Conservation (phyloP, 2,329 filamentous ascomycete genomes). For the Chrysoporthe cubensis region DNA sequence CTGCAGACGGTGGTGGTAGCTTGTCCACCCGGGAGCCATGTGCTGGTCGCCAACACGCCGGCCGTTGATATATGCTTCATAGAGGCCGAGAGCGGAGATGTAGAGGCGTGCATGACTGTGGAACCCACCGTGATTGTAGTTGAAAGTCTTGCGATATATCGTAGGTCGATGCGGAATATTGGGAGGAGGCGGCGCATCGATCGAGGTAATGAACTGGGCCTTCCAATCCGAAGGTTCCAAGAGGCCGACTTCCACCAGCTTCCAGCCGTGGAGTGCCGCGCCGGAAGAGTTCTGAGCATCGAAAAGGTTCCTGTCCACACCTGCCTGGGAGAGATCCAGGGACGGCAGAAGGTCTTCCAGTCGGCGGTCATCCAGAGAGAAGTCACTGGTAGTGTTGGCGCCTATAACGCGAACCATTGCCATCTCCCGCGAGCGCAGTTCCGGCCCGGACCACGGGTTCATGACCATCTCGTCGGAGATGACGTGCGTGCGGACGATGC, state of each 20-base stretch:
- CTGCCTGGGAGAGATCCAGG: no score
- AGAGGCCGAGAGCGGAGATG: constrained; percentile 43
- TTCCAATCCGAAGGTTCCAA: constrained; percentile 24
- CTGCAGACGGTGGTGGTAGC: constrained; percentile 46
- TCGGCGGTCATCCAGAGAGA: not conserved
- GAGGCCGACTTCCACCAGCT: constrained; percentile 22
- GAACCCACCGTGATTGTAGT: not conserved
- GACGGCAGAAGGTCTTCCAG: not conserved
- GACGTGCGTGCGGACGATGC: constrained; percentile 5
- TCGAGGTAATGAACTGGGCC: constrained; percentile 25
- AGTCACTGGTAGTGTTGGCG: constrained; percentile 6
- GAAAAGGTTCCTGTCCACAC: not conserved
- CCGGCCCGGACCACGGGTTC: constrained; percentile 16
- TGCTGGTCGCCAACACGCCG: constrained; percentile 35
- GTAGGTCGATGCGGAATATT: constrained; percentile 21
- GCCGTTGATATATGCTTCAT: constrained; percentile 45
- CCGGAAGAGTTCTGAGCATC: not conserved
- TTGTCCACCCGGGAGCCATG: constrained; percentile 50
- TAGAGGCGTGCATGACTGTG: constrained; percentile 24
- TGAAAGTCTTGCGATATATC: constrained; percentile 23
- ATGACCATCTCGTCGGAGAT: constrained; percentile 13
- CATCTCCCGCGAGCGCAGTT: constrained; percentile 22
- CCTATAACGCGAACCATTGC: constrained; percentile 16
- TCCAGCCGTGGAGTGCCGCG: not conserved
- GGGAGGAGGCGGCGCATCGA: constrained; percentile 12